phyloP scores from a whole-genome alignment of 1,284 basidiomycete genomes.

The Tremellales sp. region DNA sequence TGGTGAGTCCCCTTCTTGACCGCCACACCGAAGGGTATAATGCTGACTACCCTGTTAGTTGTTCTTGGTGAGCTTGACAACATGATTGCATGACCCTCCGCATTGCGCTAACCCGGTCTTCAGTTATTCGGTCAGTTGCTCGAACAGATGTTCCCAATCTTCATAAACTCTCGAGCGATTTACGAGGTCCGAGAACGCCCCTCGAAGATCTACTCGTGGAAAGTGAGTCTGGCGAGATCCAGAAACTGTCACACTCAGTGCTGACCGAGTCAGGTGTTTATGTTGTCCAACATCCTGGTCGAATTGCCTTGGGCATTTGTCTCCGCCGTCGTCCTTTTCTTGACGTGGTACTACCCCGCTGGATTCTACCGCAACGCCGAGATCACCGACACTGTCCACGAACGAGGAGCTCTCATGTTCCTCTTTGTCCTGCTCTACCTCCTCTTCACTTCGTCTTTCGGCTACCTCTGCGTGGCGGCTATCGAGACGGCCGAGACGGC shows the following conservation, averaged over 20 bases:
- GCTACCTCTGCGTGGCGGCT: slow-evolving; percentile 28
- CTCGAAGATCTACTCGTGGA: slow-evolving; percentile 76
- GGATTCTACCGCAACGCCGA: slow-evolving; percentile 34
- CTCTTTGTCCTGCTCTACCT: slow-evolving; percentile 29
- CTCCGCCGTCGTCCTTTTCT: slow-evolving; percentile 33
- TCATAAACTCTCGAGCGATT: slow-evolving; percentile 52
- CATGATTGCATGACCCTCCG: no score
- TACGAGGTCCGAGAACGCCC: slow-evolving; percentile 68
- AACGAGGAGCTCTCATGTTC: slow-evolving; percentile 35
- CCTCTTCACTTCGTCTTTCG: slow-evolving; percentile 41
- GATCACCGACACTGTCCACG: slow-evolving; percentile 17
- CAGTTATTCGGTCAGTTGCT: slow-evolving; percentile 41
- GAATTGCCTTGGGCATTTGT: slow-evolving; percentile 45
- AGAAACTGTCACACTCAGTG: no score
- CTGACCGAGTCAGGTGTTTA: slow-evolving; percentile 61
- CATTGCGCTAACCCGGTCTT: no score
- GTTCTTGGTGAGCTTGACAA: no score
- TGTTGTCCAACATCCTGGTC: slow-evolving; percentile 39
- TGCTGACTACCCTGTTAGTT: slow-evolving; percentile 18
- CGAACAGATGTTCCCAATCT: slow-evolving; percentile 44
- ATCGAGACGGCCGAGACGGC: slow-evolving; percentile 35
- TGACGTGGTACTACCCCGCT: slow-evolving; percentile 45
- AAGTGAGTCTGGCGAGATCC: no score
- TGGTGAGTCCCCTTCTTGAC: slow-evolving; percentile 49
- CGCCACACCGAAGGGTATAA: slow-evolving; percentile 18